Conservation (phyloP, 2,329 filamentous ascomycete species). For the Allantophomopsis cytisporea region DNA sequence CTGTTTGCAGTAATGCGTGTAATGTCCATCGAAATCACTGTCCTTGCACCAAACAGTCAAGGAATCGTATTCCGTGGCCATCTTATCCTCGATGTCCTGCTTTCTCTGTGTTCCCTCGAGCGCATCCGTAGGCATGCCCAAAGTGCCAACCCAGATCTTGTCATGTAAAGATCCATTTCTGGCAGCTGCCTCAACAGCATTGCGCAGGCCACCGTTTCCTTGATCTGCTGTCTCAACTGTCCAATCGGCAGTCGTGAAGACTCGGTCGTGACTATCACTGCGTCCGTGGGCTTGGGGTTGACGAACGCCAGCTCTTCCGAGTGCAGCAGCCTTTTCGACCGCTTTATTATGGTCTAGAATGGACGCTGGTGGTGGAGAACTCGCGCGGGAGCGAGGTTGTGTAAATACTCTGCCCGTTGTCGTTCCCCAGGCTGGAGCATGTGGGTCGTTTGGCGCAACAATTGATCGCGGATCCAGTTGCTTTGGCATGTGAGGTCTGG, state of each 20-base stretch:
- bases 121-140: conserved; percentile 89
- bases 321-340: conserved; percentile 40
- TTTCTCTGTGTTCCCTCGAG: conserved; percentile 62
- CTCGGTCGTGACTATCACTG: conserved; percentile 51
- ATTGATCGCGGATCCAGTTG: conserved; percentile 33
- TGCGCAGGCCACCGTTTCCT: conserved; percentile 84
- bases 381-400: conserved; percentile 66
- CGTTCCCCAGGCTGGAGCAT: conserved; percentile 63
- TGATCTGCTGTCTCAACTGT: conserved; percentile 74
- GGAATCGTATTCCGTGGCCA: conserved; percentile 72
- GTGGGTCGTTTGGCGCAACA: conserved; percentile 56
- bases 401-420: conserved; percentile 12
- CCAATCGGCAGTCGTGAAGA: conserved; percentile 72
- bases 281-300: conserved; percentile 37
- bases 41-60: conserved; percentile 77
- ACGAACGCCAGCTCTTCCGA: conserved; percentile 41
- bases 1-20: conserved; percentile 93
- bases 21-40: conserved; percentile 88
- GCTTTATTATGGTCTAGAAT: conserved; percentile 55
- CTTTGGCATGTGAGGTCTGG: conserved; percentile 40
- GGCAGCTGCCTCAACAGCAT: conserved; percentile 68
- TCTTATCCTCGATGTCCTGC: conserved; percentile 67
- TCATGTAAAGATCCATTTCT: conserved; percentile 58
- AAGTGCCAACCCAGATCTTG: conserved; percentile 79
- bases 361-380: conserved; percentile 60